Percentiles rank a stretch among this genome's conserved stretches.
phyloP scores from a whole-genome alignment of 2,329 filamentous ascomycete species.

The Shiraia sp. region DNA sequence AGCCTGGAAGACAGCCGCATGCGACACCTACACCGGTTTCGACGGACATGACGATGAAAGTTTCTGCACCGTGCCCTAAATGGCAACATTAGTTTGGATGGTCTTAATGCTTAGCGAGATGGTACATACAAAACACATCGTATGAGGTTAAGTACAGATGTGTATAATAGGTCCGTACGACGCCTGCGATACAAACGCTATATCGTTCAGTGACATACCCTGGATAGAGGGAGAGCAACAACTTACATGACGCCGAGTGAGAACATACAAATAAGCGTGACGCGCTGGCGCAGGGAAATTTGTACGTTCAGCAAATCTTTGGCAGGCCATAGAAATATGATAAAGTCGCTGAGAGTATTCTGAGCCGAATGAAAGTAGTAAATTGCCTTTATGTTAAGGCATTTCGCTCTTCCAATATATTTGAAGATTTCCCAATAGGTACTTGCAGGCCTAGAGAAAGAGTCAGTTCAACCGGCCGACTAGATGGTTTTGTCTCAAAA shows the following conservation, averaged over 20 bases:
- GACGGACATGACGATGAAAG: slow-evolving; percentile 31
- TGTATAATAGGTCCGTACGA: slow-evolving; percentile 34
- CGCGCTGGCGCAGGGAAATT: slow-evolving; percentile 30
- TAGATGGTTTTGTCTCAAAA: neutral
- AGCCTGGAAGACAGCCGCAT: slow-evolving; percentile 38
- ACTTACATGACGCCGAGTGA: slow-evolving; percentile 33
- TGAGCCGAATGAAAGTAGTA: slow-evolving; percentile 28
- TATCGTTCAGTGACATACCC: slow-evolving; percentile 19
- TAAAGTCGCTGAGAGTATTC: slow-evolving; percentile 36
- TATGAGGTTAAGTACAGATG: slow-evolving; percentile 27
- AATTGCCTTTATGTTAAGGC: slow-evolving; percentile 28
- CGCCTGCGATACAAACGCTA: slow-evolving; percentile 37
- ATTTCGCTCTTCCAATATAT: slow-evolving; percentile 20
- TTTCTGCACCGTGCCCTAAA: slow-evolving; percentile 28
- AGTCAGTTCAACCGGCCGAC: neutral
- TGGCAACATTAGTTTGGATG: neutral
- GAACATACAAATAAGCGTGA: slow-evolving; percentile 37
- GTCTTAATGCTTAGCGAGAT: neutral
- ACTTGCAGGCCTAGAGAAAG: slow-evolving; percentile 14
- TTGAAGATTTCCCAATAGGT: slow-evolving; percentile 34
- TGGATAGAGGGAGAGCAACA: neutral
- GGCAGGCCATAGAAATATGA: slow-evolving; percentile 39
- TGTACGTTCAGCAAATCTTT: slow-evolving; percentile 30
- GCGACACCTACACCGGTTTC: slow-evolving; percentile 36
- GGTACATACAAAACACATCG: slow-evolving; percentile 30